Evolutionary conservation across 257 asterid genomes (phyloP).

Genomic region (Solanum pennellii): DNA sequence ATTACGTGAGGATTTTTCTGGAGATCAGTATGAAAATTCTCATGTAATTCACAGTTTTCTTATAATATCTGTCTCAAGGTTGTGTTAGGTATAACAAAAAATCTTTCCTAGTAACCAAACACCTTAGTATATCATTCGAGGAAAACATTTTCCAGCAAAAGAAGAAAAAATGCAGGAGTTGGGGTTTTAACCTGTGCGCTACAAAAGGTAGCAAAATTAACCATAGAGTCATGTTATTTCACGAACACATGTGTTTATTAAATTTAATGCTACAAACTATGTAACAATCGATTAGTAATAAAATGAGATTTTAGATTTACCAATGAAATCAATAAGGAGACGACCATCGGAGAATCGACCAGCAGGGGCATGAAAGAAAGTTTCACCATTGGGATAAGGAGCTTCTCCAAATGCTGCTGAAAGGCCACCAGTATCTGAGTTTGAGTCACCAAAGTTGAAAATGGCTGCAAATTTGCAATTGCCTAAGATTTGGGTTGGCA

Average conservation of each 20-base stretch:
- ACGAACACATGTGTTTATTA: not conserved
- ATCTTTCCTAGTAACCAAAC: not conserved
- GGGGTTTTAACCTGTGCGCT: not conserved
- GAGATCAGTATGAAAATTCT: too few relatives aligned
- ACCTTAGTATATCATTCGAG: not conserved
- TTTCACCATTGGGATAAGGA: conserved; percentile 48
- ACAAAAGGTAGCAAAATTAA: too few relatives aligned
- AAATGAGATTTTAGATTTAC: conserved; percentile 8
- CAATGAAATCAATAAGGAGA: conserved; percentile 55
- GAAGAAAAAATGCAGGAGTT: not conserved
- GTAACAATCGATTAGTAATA: too few relatives aligned
- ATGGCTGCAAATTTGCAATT: conserved; percentile 59
- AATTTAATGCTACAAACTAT: not conserved
- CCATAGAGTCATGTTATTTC: not conserved
- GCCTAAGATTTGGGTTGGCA: not conserved
- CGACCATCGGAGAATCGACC: conserved; percentile 70
- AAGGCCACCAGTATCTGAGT: conserved; percentile 80
- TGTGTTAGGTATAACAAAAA: not conserved
- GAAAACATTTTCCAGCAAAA: not conserved
- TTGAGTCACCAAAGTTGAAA: conserved; percentile 82
- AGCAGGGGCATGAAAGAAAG: conserved; percentile 45
- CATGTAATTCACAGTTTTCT: too few relatives aligned
- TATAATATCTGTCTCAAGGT: not conserved
- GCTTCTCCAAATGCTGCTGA: conserved; percentile 71
- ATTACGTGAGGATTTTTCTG: too few relatives aligned